Conservation (phyloP, 768 basidiomycete species). For the Pilatotrama ljubarskyi region DNA sequence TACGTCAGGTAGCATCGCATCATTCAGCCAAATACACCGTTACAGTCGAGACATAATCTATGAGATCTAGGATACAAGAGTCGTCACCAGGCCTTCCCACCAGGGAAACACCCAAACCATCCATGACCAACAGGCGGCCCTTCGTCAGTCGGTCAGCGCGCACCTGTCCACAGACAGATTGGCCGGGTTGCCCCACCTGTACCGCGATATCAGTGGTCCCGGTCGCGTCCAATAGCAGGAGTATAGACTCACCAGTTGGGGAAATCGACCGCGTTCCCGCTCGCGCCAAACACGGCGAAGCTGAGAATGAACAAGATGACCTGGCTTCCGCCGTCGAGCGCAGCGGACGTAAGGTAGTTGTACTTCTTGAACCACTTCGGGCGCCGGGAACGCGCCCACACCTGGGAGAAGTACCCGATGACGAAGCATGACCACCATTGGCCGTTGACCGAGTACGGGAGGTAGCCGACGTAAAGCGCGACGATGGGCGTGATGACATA, state of each 20-base stretch:
- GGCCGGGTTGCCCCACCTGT: constrained; percentile 40
- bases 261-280: constrained; percentile 43
- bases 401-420: constrained; percentile 50
- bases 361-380: constrained; percentile 53
- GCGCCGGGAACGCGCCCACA: constrained; percentile 46
- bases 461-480: constrained; percentile 36
- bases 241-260: constrained; percentile 44
- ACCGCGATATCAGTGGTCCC: background rate
- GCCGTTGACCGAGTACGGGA: constrained; percentile 55
- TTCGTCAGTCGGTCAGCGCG: constrained; percentile 7
- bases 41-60: background rate
- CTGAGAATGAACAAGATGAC: constrained; percentile 51
- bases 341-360: constrained; percentile 49
- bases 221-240: background rate
- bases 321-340: constrained; percentile 50
- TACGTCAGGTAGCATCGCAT: background rate
- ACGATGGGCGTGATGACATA: constrained; percentile 51
- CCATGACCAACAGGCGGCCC: background rate
- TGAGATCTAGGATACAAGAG: background rate
- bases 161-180: constrained; percentile 42
- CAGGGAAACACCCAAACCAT: background rate
- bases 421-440: constrained; percentile 56
- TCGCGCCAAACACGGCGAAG: constrained; percentile 42
- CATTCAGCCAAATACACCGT: background rate
- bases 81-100: background rate